Evolutionary conservation across 2,329 filamentous ascomycete species (phyloP), one percentile per base, ranked within the genome.

Genomic region (Cercospora janseana): DNA sequence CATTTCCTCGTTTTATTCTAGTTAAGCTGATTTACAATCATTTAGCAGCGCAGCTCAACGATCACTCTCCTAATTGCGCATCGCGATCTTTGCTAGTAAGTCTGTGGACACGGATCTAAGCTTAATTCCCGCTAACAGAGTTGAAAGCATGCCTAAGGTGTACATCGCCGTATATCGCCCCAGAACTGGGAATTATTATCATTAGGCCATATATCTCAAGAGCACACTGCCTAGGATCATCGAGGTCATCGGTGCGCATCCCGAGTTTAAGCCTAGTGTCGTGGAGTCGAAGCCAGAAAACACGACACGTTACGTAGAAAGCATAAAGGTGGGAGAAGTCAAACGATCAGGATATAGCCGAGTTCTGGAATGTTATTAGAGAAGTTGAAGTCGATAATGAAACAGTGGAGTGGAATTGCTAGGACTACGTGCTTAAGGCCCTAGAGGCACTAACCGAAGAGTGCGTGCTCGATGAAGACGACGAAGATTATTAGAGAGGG

Each of bases 401-500:
- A n/a, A n/a, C n/a, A n/a, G n/a, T n/a, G n/a, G n/a, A n/a, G n/a
- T n/a, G n/a, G n/a, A n/a, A n/a, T 23, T 40, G 38, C 21, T 38
- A 46, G 20, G 18, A 29, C 29, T 13, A 35, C n/a, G 31, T 13
- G 31, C 31, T 16, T 15, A 46, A 35, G 29, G 29, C 35, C 37
- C 21, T 40, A 40, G 27, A 7, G 32, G 45, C 29, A 32, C 31
- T 38, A 32, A 47, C 3, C 43, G 27, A 23, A 21, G 29, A 28
- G 34, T 46, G 43, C 43, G 6, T 37, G 27, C 24, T 26, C 16
- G 29, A 27, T 16, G 23, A n/a, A 34, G 31, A 34, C 4, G 31
- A 34, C 13, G 31, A 34, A 34, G 31, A 34, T n/a, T n/a, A n/a
- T n/a, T n/a, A n/a, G n/a, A n/a, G n/a, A n/a, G 28, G 15, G 10